Conservation (phyloP, 2,329 filamentous ascomycete genomes). For the Fusarium siculi region DNA sequence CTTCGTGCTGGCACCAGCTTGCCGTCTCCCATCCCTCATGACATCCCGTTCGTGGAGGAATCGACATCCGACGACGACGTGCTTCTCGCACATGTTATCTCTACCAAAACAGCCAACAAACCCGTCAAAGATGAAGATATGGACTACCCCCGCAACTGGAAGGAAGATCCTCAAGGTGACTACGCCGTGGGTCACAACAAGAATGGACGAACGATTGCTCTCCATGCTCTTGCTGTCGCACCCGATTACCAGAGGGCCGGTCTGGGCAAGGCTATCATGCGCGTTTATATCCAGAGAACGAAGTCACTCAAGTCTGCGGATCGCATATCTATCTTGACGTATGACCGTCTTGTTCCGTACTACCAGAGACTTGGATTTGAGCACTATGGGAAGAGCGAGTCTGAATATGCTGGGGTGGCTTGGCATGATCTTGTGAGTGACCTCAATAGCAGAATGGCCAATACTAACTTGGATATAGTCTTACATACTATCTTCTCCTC, state of each 20-base stretch:
- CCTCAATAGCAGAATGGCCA: fast-evolving
- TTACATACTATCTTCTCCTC: slow-evolving; percentile 1
- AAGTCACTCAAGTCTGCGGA: slow-evolving; percentile 26
- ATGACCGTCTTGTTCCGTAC: slow-evolving; percentile 45
- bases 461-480: background rate
- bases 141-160: slow-evolving; percentile 42
- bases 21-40: background rate
- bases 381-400: slow-evolving; percentile 46
- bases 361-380: slow-evolving; percentile 47
- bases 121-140: slow-evolving; percentile 44
- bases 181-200: slow-evolving; percentile 38
- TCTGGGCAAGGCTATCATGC: slow-evolving; percentile 43
- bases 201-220: slow-evolving; percentile 42
- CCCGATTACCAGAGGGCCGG: slow-evolving; percentile 41
- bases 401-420: slow-evolving; percentile 44
- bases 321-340: slow-evolving; percentile 46
- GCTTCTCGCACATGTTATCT: slow-evolving; percentile 44
- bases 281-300: slow-evolving; percentile 38
- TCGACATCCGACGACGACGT: slow-evolving; percentile 7
- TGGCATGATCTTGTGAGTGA: slow-evolving; percentile 46
- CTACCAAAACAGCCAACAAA: slow-evolving; percentile 38
- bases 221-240: slow-evolving; percentile 45
- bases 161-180: slow-evolving; percentile 18
- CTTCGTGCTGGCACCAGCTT: background rate
- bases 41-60: slow-evolving; percentile 21